phyloP scores from a whole-genome alignment of 352 stramenopile species.

The Pythium scleroteichum region DNA sequence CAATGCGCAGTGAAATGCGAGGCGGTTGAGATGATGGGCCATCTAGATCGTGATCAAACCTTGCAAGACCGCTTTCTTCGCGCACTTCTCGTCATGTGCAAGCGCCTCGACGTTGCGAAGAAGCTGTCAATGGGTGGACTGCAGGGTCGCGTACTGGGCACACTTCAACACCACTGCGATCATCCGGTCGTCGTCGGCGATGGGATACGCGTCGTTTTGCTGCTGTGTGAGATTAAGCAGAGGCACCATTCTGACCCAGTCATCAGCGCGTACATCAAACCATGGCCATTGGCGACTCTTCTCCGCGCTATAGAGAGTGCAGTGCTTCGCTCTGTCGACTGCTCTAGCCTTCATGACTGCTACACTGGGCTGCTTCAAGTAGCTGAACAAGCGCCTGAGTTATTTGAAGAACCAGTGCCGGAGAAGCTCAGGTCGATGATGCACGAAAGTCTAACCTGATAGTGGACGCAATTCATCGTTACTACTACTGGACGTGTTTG shows the following conservation, averaged over 20 bases:
- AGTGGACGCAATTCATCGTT: too few species aligned
- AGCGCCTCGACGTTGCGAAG: slow-evolving; percentile 7
- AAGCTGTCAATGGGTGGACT: slow-evolving; percentile 23
- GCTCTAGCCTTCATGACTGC: too few species aligned
- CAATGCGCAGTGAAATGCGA: slow-evolving; percentile 26
- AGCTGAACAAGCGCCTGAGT: too few species aligned
- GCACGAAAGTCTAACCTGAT: too few species aligned
- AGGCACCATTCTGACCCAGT: slow-evolving; percentile 6
- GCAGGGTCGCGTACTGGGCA: slow-evolving; percentile 11
- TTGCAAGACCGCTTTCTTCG: slow-evolving; percentile 24
- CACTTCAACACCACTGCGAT: slow-evolving; percentile 2
- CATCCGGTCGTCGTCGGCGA: slow-evolving; percentile 10
- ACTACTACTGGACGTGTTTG: too few species aligned
- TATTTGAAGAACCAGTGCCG: too few species aligned
- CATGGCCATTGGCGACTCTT: slow-evolving; percentile 9
- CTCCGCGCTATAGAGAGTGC: neutral
- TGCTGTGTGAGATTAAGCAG: slow-evolving; percentile 6
- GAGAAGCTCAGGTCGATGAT: too few species aligned
- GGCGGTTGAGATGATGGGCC: slow-evolving; percentile 10
- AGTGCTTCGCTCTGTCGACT: neutral
- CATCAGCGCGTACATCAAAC: slow-evolving; percentile 16
- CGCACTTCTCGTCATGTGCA: slow-evolving; percentile 21
- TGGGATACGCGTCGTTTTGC: neutral
- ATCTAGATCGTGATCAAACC: neutral
- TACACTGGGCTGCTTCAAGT: too few species aligned